Evolutionary conservation across 805 yeast species (phyloP).

Genomic region (Naumovozyma castellii): DNA sequence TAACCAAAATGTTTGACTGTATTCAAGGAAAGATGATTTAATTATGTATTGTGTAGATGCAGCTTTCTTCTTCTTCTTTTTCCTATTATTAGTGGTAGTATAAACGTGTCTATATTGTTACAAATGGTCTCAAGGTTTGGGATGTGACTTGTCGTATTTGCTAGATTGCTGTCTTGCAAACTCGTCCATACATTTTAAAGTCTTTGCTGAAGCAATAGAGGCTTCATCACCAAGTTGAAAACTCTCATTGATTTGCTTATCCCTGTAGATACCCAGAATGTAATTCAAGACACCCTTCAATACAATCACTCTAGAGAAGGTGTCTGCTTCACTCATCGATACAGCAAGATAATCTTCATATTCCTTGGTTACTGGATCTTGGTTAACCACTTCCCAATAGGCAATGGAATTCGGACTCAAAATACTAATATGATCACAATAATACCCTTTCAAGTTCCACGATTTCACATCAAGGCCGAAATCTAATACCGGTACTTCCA

Average conservation of each 20-base stretch:
- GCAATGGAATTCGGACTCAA: constrained; percentile 17
- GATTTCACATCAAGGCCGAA: constrained; percentile 6
- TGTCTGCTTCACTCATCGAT: constrained; percentile 32
- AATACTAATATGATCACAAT: constrained; percentile 6
- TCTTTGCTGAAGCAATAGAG: too few species aligned
- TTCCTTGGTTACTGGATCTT: constrained; percentile 6
- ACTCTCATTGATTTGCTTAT: constrained; percentile 2
- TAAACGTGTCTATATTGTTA: too few species aligned
- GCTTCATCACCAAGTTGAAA: too few species aligned
- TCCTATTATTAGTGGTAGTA: too few species aligned
- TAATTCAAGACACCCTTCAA: constrained; percentile 30
- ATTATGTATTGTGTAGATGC: too few species aligned
- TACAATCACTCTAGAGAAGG: constrained; percentile 26
- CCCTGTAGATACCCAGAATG: constrained; percentile 22
- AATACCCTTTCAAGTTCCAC: constrained; percentile 5
- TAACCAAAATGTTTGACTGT: too few species aligned
- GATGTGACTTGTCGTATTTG: too few species aligned
- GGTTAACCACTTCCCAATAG: constrained; percentile 9
- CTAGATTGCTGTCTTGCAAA: too few species aligned
- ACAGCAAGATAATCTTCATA: constrained; percentile 32
- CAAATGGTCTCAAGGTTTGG: too few species aligned
- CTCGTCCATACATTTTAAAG: too few species aligned
- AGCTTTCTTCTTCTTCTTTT: too few species aligned
- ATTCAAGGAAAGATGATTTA: too few species aligned
- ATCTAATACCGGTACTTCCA: constrained; percentile 6